Conservation (phyloP, 768 basidiomycete genomes). For the Leccinum rimulosum region DNA sequence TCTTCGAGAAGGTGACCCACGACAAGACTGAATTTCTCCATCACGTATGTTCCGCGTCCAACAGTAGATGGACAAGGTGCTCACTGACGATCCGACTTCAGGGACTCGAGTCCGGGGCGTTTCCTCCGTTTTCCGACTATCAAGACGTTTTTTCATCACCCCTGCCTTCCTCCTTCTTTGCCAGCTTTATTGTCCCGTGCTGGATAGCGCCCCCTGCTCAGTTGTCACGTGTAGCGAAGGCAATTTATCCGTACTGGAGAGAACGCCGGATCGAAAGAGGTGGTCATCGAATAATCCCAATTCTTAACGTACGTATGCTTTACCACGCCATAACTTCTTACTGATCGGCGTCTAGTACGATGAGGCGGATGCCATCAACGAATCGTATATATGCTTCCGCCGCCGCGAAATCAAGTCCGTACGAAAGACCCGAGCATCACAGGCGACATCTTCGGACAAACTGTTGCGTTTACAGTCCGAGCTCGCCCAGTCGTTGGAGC, state of each 20-base stretch:
- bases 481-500: slow-evolving; percentile 65
- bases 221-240: slow-evolving; percentile 67
- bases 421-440: slow-evolving; percentile 91
- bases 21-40: slow-evolving; percentile 89
- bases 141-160: slow-evolving; percentile 63
- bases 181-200: slow-evolving; percentile 62
- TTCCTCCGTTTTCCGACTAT: slow-evolving; percentile 73
- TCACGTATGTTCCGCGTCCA: slow-evolving; percentile 54
- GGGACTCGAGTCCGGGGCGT: slow-evolving; percentile 65
- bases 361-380: slow-evolving; percentile 84
- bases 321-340: neutral
- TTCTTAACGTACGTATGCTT: slow-evolving; percentile 67
- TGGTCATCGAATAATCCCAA: slow-evolving; percentile 84
- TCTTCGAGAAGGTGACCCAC: slow-evolving; percentile 89
- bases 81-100: slow-evolving; percentile 22
- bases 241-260: slow-evolving; percentile 88
- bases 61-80: neutral
- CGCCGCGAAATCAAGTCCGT: slow-evolving; percentile 91
- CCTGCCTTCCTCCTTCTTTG: slow-evolving; percentile 62
- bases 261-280: slow-evolving; percentile 75
- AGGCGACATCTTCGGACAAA: slow-evolving; percentile 86
- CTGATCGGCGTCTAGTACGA: slow-evolving; percentile 54
- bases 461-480: slow-evolving; percentile 79
- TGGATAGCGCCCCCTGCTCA: slow-evolving; percentile 64
- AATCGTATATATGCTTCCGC: slow-evolving; percentile 97